phyloP scores from a whole-genome alignment of 306 rosid species.

The Glycyrrhiza uralensis region DNA sequence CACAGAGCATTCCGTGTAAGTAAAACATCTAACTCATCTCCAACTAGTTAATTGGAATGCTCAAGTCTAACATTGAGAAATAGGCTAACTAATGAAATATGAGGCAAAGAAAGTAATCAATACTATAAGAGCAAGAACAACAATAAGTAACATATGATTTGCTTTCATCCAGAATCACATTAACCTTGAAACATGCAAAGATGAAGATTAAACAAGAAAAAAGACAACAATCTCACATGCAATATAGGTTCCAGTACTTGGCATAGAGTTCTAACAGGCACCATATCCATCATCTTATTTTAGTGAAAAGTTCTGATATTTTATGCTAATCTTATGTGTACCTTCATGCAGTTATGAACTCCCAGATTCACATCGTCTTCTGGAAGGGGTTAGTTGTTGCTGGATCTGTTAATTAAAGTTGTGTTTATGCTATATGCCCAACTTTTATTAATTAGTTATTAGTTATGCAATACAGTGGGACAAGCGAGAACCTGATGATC shows the following conservation, averaged over 20 bases:
- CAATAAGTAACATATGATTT: neutral
- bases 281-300: neutral
- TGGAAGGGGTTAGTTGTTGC: slow-evolving; percentile 66
- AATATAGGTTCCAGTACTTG: neutral
- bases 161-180: neutral
- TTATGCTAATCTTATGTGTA: slow-evolving; percentile 35
- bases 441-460: slow-evolving; percentile 15
- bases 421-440: neutral
- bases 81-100: neutral
- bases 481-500: slow-evolving; percentile 88
- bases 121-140: neutral
- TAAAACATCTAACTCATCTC: slow-evolving; percentile 26
- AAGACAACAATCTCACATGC: slow-evolving; percentile 1
- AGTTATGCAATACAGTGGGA: slow-evolving; percentile 67
- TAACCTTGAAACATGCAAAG: neutral
- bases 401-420: neutral
- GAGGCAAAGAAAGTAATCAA: neutral
- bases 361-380: slow-evolving; percentile 92
- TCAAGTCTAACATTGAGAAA: neutral
- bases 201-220: neutral
- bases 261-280: neutral
- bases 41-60: slow-evolving; percentile 14
- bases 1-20: slow-evolving; percentile 98
- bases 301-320: slow-evolving; percentile 8
- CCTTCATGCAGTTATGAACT: slow-evolving; percentile 84